Evolutionary conservation across 768 basidiomycete genomes (phyloP), one percentile per base, ranked within the genome.

Genomic region (Obba rivulosa): DNA sequence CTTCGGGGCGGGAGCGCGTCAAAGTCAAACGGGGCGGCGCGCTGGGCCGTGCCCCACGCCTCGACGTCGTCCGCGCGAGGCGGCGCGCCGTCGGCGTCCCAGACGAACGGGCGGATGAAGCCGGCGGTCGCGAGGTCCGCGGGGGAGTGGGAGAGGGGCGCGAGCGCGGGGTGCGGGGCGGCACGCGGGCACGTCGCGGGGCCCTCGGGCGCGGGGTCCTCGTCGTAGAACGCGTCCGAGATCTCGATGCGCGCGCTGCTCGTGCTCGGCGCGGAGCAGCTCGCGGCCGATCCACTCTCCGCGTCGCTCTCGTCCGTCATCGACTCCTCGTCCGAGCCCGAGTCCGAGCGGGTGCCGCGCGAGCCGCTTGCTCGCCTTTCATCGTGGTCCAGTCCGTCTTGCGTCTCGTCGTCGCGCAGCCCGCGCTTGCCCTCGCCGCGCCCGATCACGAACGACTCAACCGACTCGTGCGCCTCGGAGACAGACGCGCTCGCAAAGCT

Each of bases 201-300:
- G 1, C 74, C 73, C 43, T 73, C 71, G 1, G 73, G 73, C 0
- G 69, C 66, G 7, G 74, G 72, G 13, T 71, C 57, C 28, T 70
- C 68, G 46, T 74, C 73, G 50, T 69, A 74, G 51, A 66, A 68
- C 8, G 73, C 74, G 14, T 72, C 71, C 11, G 74, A 75, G 31
- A 75, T 63, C 36, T 71, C 64, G 45, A 65, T 69, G 46, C 16
- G 28, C 42, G 14, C 45, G 46, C 21, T 2, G 52, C 22, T 50
- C 35, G 34, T 38, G 51, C 18, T 55, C 13, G 50, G 42, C 20
- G 20, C 42, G 5, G 46, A 36, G 2, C 47, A 55, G 39, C 43
- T 41, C 8, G 28, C 40, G 21, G 45, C 51, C 25, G 41, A n/a
- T n/a, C n/a, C n/a, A n/a, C n/a, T 40, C 13, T 45, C 51, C 8